These are phyloP conservation scores for Talaromyces sp. DNA, from an alignment of 2,329 filamentous ascomycete genomes.

Conservation along the genomic window DNA sequence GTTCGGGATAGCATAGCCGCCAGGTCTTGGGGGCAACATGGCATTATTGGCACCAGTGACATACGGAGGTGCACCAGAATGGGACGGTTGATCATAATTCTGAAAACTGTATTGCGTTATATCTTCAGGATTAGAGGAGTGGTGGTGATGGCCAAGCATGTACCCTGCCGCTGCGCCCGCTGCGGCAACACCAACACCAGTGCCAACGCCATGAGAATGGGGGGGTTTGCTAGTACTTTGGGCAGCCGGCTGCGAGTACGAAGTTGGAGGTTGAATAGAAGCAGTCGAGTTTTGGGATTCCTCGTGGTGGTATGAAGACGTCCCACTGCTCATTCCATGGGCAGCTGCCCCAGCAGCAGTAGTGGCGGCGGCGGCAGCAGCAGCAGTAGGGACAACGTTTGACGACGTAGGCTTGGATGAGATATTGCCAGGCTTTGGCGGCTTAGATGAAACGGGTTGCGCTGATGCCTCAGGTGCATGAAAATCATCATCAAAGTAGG, in stretches of 20 bases:
- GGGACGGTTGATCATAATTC: conserved; percentile 27
- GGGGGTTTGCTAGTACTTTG: conserved; percentile 27
- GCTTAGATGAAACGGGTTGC: conserved; percentile 23
- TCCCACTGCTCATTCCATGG: conserved; percentile 45
- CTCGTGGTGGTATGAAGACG: conserved; percentile 23
- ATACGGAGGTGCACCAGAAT: conserved; percentile 16
- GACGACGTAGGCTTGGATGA: conserved; percentile 33
- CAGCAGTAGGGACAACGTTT: conserved; percentile 36
- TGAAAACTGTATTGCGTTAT: conserved; percentile 38
- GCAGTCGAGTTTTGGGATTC: conserved; percentile 20
- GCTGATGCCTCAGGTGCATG: conserved; percentile 17
- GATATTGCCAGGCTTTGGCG: conserved; percentile 30
- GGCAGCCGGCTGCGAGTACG: conserved; percentile 21
- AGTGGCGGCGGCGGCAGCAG: conserved; percentile 3
- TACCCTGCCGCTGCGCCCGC: conserved; percentile 48
- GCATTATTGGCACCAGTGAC: conserved; percentile 39
- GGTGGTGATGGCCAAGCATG: conserved; percentile 39
- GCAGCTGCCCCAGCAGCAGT: conserved; percentile 36
- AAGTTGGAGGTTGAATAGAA: conserved; percentile 17
- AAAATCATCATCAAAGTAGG: conserved; percentile 51
- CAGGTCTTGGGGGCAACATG: conserved; percentile 48
- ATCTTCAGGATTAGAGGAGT: conserved; percentile 32
- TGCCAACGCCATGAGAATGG: conserved; percentile 34
- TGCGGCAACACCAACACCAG: conserved; percentile 42
- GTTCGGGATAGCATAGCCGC: conserved; percentile 34